Evolutionary conservation across 208 protist species (phyloP), one percentile per base, ranked within the genome.

Genomic region (Acanthamoeba castellanii): DNA sequence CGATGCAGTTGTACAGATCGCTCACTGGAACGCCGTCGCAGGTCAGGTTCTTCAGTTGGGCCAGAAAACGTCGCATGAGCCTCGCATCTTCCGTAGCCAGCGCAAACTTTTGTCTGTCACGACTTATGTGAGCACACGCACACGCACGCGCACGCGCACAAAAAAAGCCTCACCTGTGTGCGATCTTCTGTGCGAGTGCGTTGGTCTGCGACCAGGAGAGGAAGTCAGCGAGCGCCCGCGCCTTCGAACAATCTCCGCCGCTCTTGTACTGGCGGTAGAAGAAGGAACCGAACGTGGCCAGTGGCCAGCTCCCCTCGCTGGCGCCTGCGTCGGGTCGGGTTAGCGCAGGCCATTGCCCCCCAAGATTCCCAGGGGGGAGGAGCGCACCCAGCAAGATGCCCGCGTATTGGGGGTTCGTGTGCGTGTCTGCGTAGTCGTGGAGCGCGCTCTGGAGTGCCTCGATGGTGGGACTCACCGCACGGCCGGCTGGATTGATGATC

Each of bases 11-110:
- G 34, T 18, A 42, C 22, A 93, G 32, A 0, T 4, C 45, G 68
- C 88, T 93, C 30, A 93, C 88, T 4, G 27, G 32, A 2, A 45
- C 61, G 6, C 42, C 52, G 20, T 64, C 22, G 64, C 88, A 93
- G 9, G 20, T 78, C 4, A 93, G 64, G 27, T 27, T 47, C 81
- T 88, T 88, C 13, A 64, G 50, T n/a, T 32, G 20, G 81, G 61
- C 64, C 47, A 47, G 32, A 47, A 88, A 88, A 25, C 1, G 14
- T 0, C 45, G 8, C 7, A n/a, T 32, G 76, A 85, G 2, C 37
- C 2, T 1, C 42, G 45, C 18, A 22, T 47, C 34, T 22, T 18
- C 16, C 42, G 14, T 18, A 0, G 42, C 14, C 16, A 42, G 18
- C 42, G 55, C 20, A 16, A 59, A 34, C 13, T 57, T 45, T n/a